A percentile compares a stretch with the other conserved stretches of the same genome.
phyloP scores from a whole-genome alignment of 164 flowering plant genomes.

The Annona cherimola region DNA sequence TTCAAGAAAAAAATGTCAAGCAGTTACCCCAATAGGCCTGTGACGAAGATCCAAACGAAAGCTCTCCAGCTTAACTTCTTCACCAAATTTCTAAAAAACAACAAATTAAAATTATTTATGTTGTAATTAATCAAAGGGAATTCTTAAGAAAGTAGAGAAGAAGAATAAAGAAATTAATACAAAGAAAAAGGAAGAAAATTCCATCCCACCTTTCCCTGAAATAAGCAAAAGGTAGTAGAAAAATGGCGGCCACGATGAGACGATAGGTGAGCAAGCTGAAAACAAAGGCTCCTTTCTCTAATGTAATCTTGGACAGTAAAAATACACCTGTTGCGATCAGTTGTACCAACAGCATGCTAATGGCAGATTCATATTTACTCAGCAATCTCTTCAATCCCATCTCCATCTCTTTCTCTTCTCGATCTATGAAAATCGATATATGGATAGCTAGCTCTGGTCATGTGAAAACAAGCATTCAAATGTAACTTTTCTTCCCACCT shows the following conservation, averaged over 20 bases:
- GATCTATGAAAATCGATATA: too few species aligned
- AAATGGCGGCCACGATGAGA: slow-evolving; percentile 41
- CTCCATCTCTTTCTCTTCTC: too few species aligned
- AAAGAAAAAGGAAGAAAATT: background rate
- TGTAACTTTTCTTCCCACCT: too few species aligned
- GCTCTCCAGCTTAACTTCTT: slow-evolving; percentile 5
- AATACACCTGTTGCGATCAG: slow-evolving; percentile 37
- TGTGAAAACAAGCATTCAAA: too few species aligned
- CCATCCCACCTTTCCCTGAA: slow-evolving; percentile 34
- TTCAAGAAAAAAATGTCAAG: too few species aligned
- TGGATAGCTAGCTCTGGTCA: too few species aligned
- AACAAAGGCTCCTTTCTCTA: slow-evolving; percentile 39
- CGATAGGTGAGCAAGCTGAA: slow-evolving; percentile 51
- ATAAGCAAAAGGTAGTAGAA: slow-evolving; percentile 44
- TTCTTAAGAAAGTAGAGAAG: background rate
- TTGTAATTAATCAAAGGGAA: background rate
- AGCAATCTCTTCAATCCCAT: slow-evolving; percentile 1
- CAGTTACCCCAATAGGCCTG: slow-evolving; percentile 9
- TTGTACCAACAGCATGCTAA: slow-evolving; percentile 46
- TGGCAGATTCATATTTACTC: background rate
- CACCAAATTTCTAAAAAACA: background rate
- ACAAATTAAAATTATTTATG: background rate
- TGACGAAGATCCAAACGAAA: slow-evolving; percentile 3
- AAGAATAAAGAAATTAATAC: too few species aligned
- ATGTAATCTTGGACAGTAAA: slow-evolving; percentile 32